Evolutionary conservation across 495 filamentous ascomycete genomes (phyloP), one percentile per base, ranked within the genome.

Genomic region (Evansstolkia leycettana): DNA sequence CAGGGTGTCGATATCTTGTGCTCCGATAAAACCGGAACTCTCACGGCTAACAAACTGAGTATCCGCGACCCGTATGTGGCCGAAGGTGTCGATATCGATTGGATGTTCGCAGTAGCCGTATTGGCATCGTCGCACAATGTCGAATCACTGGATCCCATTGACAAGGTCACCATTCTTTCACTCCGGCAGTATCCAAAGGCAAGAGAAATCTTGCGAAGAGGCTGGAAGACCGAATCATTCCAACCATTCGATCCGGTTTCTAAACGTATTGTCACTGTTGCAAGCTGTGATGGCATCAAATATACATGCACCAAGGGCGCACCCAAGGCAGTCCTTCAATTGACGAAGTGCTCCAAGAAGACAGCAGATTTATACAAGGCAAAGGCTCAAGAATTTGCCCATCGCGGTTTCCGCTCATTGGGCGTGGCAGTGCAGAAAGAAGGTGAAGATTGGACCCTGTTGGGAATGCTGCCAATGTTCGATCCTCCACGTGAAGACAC

Each of bases 1-100:
- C 20, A 73, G 69, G 87, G 84, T 69, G 87, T 93, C 38, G 85
- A 94, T 65, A 92, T 94, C 57, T 77, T 94, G 42, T 95, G 88
- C 72, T 95, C 88, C 28, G 88, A 95, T 67, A 95, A 95, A 72
- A 93, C 85, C 1, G 69, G 70, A 36, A 74, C 64, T 14, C 62
- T 83, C 41, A 82, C 78, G 14, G 78, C 78, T 37, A 83, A 83
- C 46, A 78, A 81, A 49, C 55, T 83, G 20, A 76, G 70, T 38
- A 83, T 81, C 44, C 73, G 76, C 25, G 75, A 81, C 38, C 78
- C 77, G 5, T 83, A 76, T 46, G 76, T 81, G 35, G 69, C 76
- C 11, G 77, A 82, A 56, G 78, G 77, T 20, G 70, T 80, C 19
- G 77, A 81, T 51, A 60, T 79, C 43, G 73, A 81, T 56, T 83